phyloP scores from a whole-genome alignment of 345 rosid genomes.

The Salix udensis region DNA sequence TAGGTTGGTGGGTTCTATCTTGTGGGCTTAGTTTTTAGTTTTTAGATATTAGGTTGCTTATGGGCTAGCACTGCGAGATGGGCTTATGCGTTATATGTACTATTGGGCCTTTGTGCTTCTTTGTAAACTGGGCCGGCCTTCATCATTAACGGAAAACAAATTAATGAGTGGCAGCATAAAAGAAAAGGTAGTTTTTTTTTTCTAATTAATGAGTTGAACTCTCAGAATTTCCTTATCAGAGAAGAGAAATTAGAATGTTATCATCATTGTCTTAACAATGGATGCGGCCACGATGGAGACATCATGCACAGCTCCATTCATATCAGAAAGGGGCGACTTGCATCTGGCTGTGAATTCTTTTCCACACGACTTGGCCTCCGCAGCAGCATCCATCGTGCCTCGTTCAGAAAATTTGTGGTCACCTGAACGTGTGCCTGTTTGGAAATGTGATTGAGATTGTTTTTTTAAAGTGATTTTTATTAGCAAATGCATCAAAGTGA shows the following conservation, averaged over 20 bases:
- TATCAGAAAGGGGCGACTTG: conserved; percentile 18
- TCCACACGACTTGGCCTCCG: conserved; percentile 31
- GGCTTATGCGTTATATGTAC: background rate
- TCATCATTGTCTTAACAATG: conserved; percentile 15
- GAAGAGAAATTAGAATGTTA: background rate
- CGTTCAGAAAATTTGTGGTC: conserved; percentile 19
- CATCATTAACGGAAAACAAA: background rate
- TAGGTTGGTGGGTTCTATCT: background rate
- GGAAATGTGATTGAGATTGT: too few species aligned
- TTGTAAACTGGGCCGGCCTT: background rate
- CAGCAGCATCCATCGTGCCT: conserved; percentile 23
- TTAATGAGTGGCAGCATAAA: too few species aligned
- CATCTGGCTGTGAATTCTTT: conserved; percentile 9
- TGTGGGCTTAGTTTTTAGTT: background rate
- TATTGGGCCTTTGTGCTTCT: background rate
- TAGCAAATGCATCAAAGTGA: rapidly evolving
- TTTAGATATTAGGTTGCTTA: too few species aligned
- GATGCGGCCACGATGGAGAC: conserved; percentile 22
- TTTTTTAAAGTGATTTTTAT: too few species aligned
- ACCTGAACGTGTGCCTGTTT: background rate
- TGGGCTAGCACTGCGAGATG: background rate
- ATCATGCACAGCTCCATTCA: conserved; percentile 29
- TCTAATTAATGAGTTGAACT: background rate
- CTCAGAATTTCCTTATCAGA: background rate
- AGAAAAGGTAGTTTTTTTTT: too few species aligned